These are phyloP conservation scores for Colletotrichum abscissum DNA, from an alignment of 2,329 filamentous ascomycete species.

Conservation along the genomic window DNA sequence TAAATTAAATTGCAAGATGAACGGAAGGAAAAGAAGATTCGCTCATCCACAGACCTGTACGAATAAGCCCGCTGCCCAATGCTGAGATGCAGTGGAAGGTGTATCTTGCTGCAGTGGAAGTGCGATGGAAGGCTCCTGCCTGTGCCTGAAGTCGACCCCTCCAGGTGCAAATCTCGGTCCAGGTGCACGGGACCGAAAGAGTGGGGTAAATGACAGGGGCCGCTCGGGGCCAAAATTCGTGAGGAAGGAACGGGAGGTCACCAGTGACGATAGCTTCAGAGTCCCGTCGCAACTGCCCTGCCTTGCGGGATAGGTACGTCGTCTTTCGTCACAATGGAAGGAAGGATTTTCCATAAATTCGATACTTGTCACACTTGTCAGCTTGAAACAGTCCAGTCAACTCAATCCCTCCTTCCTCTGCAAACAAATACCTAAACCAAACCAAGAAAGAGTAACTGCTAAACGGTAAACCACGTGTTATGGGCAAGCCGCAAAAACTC, in stretches of 20 bases:
- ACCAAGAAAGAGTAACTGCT: neutral
- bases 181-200: constrained; percentile 19
- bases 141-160: neutral
- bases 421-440: neutral
- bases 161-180: constrained; percentile 1
- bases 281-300: neutral
- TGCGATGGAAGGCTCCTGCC: no score
- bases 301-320: no score
- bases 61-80: neutral
- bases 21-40: neutral
- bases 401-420: neutral
- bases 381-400: neutral
- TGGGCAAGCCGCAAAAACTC: neutral
- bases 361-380: neutral
- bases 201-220: neutral
- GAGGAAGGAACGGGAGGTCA: neutral
- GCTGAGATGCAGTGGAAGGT: no score
- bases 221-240: neutral
- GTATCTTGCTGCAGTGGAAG: no score
- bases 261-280: neutral
- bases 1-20: neutral
- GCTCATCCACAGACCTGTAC: neutral
- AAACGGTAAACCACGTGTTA: neutral
- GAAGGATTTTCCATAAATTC: neutral
- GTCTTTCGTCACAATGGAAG: neutral